These are phyloP conservation scores for Volvox reticuliferus DNA, from an alignment of 139 green algal species.

Conservation along the genomic window DNA sequence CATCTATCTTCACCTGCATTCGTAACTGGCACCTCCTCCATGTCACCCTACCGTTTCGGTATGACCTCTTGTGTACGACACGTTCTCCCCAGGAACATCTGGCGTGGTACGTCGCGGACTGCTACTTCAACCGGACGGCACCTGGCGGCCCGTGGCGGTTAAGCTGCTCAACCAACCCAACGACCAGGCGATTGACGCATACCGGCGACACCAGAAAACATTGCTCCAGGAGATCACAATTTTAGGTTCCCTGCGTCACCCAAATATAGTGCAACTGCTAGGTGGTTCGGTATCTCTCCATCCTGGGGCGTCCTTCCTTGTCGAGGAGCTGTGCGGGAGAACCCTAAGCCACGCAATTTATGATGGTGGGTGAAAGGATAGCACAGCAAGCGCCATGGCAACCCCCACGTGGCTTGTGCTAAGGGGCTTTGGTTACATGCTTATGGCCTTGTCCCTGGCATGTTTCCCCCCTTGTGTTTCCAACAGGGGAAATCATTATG, in stretches of 20 bases:
- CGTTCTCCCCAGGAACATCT: neutral
- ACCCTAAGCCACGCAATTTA: conserved; percentile 28
- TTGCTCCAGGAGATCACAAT: conserved; percentile 51
- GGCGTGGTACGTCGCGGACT: conserved; percentile 39
- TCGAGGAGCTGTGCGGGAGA: conserved; percentile 42
- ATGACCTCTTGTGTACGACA: too few species aligned
- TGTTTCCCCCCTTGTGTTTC: too few species aligned
- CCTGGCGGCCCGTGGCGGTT: conserved; percentile 19
- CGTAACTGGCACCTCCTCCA: neutral
- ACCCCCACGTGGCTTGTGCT: too few species aligned
- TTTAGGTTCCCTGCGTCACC: conserved; percentile 34
- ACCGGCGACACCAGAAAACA: conserved; percentile 30
- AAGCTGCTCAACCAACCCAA: conserved; percentile 40
- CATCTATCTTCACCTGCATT: neutral
- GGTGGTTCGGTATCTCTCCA: conserved; percentile 26
- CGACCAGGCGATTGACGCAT: conserved; percentile 10
- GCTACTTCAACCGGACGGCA: neutral
- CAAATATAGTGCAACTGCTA: conserved; percentile 32
- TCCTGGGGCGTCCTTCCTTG: conserved; percentile 29
- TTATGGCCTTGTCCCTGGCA: too few species aligned
- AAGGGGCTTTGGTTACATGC: too few species aligned
- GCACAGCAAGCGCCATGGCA: too few species aligned
- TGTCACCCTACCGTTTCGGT: neutral
- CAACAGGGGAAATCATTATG: too few species aligned
- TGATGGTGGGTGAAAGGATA: neutral